Evolutionary conservation across 768 basidiomycete genomes (phyloP), one percentile per base, ranked within the genome.

Genomic region (Pilatotrama ljubarskyi): DNA sequence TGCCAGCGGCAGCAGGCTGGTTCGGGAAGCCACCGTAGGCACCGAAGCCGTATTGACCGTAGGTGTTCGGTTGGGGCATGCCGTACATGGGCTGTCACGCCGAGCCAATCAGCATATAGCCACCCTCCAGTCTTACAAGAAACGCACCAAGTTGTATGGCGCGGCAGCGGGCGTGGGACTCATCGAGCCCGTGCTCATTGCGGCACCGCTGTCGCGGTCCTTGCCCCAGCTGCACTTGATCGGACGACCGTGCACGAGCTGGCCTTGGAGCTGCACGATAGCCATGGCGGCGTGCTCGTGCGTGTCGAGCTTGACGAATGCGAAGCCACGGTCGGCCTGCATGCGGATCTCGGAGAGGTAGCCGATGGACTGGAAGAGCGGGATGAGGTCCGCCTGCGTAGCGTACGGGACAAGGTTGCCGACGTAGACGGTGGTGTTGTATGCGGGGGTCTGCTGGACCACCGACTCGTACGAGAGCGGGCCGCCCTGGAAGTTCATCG

Each of bases 221-320:
- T 98, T 98, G 57, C 97, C 97, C 97, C 97, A 99, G 69, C 93
- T 94, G 75, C 93, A 96, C 77, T 98, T 98, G 81, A 98, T 93
- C 8, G 95, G 94, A 38, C 97, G 79, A 48, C 96, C 96, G 65
- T 99, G 97, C 25, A 99, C 93, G 82, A 94, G 91, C 77, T 95
- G 92, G 54, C 96, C 95, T 74, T 96, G 93, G 51, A 99, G 80
- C 73, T 98, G 94, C 62, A 96, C 90, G 69, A 99, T 99, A 38
- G 96, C 96, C 86, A 94, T 89, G 8, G 97, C 96, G 55, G 96
- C 96, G 73, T 98, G 95, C 72, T 98, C 95, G 74, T 98, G 96
- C 51, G 94, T 94, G 76, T 99, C 97, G 57, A 98, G 84, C 78
- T 98, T 98, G 72, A 99, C 95, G 71, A 98, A 98, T 2, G 97